Evolutionary conservation across 2,329 filamentous ascomycete genomes (phyloP), one percentile per base, ranked within the genome.

Genomic region (Aquanectria penicillioides): DNA sequence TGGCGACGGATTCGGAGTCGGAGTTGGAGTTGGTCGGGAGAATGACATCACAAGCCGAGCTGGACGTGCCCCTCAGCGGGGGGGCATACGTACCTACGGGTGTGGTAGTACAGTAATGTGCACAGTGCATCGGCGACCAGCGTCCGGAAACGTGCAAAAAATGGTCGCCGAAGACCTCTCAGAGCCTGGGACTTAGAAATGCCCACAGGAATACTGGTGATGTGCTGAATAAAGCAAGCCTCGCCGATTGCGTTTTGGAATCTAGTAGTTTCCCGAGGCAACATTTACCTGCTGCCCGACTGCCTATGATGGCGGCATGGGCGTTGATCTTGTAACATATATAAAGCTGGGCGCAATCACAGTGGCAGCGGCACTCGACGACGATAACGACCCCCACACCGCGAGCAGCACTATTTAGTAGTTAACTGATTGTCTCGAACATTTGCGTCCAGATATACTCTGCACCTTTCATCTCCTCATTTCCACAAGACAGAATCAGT

Each of bases 101-200:
- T 20, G 36, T 17, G 36, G 18, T 36, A 17, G 33, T 4, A 17
- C 23, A 17, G 36, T 17, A 10, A 13, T 22, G 17, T 38, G 29
- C 48, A 57, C 54, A 57, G 54, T 57, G 54, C 20, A 57, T 51
- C 54, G 46, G 46, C 54, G 54, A 57, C 33, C 18, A 50, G 31
- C 26, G 20, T n/a, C 28, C 18, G 53, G 40, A 37, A 44, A 23
- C 25, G 10, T 13, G 37, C 10, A 18, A n/a, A n/a, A n/a, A 13
- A 23, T 41, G 33, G 44, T 44, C 37, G 17, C 52, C 52, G 44
- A 36, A n/a, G 15, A 46, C 22, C 15, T 13, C 38, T 34, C 15
- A 22, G 34, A 51, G n/a, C n/a, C n/a, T n/a, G n/a, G n/a, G 11
- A 50, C 33, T 50, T 23, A 36, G 22, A 40, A 50, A 38, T 23